These are phyloP conservation scores for Fragilaria crotonensis DNA, from an alignment of 108 stramenopile genomes.

Conservation along the genomic window DNA sequence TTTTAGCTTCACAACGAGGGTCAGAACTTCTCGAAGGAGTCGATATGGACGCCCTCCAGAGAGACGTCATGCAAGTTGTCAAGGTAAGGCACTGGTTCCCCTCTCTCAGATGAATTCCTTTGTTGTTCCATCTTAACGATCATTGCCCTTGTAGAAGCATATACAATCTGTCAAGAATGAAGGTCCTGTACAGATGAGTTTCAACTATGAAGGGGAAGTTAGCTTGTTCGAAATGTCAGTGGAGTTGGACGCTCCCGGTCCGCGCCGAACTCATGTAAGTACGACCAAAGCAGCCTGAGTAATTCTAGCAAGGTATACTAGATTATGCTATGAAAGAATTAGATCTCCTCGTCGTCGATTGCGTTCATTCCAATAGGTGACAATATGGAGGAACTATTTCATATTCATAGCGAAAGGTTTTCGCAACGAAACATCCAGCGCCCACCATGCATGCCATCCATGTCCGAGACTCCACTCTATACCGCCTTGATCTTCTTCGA, in stretches of 20 bases:
- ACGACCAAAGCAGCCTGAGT: too few species aligned
- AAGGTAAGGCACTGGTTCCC: constrained; percentile 8
- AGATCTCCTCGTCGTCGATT: too few species aligned
- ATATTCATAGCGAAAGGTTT: too few species aligned
- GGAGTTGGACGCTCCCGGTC: constrained; percentile 17
- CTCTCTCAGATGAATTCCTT: not conserved
- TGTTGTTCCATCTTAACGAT: not conserved
- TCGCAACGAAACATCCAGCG: too few species aligned
- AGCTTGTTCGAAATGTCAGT: constrained; percentile 44
- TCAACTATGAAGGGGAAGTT: constrained; percentile 33
- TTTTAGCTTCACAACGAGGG: constrained; percentile 34
- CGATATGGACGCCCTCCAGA: constrained; percentile 41
- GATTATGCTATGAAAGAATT: too few species aligned
- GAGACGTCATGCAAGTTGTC: constrained; percentile 35
- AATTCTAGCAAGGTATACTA: too few species aligned
- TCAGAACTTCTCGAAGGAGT: constrained; percentile 34
- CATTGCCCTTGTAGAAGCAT: constrained; percentile 35
- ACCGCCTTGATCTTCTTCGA: not conserved
- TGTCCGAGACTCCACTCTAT: not conserved
- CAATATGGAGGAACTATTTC: too few species aligned
- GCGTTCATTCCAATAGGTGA: too few species aligned
- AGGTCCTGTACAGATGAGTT: constrained; percentile 26
- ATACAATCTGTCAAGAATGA: constrained; percentile 23
- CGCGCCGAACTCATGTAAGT: too few species aligned
- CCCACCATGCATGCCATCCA: too few species aligned